A percentile compares a stretch with the other conserved stretches of the same genome.
Evolutionary conservation across 208 protist species (phyloP).

Genomic region (Trypanosoma scelopori): DNA sequence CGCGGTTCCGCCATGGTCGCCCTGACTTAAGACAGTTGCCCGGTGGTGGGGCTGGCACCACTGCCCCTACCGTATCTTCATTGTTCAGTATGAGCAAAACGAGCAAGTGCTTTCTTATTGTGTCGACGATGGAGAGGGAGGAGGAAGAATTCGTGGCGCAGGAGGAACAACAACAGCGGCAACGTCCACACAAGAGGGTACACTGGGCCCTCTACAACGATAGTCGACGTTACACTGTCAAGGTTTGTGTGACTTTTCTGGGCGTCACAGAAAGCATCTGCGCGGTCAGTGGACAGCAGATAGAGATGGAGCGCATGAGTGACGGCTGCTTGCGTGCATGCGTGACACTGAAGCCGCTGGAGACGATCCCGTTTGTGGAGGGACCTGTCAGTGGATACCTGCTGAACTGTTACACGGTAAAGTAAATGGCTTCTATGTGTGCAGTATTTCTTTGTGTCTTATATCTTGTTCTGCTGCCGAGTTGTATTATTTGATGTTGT

Average conservation of each 20-base stretch:
- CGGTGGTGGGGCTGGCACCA: neutral
- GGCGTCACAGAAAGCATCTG: neutral
- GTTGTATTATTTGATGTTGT: no score
- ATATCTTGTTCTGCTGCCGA: conserved; percentile 24
- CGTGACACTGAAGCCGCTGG: neutral
- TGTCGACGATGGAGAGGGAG: neutral
- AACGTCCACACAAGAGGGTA: neutral
- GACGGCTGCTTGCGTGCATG: neutral
- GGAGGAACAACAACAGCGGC: neutral
- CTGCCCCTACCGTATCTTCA: neutral
- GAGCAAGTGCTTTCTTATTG: neutral
- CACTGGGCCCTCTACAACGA: conserved; percentile 28
- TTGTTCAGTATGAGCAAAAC: neutral
- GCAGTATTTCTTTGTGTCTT: neutral
- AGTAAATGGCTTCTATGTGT: neutral
- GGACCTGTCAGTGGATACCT: conserved; percentile 1
- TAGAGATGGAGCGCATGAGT: neutral
- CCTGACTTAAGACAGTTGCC: neutral
- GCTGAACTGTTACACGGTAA: neutral
- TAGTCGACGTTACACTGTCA: conserved; percentile 6
- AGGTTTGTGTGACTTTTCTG: conserved; percentile 11
- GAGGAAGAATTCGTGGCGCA: conserved; percentile 3
- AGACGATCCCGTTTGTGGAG: conserved; percentile 13
- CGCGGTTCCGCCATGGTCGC: neutral
- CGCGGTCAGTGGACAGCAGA: neutral